Evolutionary conservation across 345 rosid genomes (phyloP).

Genomic region (Eucalyptus victrix): DNA sequence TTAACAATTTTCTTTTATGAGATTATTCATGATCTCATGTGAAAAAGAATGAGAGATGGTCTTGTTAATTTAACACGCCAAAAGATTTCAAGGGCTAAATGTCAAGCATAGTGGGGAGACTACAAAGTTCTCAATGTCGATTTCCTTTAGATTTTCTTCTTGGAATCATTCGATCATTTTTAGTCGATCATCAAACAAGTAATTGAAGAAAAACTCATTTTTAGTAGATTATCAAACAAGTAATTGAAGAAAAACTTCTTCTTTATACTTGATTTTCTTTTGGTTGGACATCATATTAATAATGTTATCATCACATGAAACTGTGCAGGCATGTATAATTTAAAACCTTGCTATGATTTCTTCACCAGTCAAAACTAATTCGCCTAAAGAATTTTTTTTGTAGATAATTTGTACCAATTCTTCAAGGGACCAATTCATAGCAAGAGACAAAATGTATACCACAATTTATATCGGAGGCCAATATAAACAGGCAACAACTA

Average conservation of each 20-base stretch:
- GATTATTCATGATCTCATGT: too few species aligned
- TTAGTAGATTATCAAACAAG: too few species aligned
- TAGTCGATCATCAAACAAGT: background rate
- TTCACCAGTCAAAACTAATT: rapidly evolving
- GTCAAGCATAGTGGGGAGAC: too few species aligned
- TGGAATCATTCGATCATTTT: background rate
- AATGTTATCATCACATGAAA: background rate
- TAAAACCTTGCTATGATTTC: background rate
- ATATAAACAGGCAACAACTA: background rate
- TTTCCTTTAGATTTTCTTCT: background rate
- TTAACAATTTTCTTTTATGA: too few species aligned
- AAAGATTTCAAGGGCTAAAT: too few species aligned
- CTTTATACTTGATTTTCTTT: background rate
- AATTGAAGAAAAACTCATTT: too few species aligned
- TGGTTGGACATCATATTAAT: too few species aligned
- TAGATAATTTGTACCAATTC: background rate
- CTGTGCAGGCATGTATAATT: rapidly evolving
- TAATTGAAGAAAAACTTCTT: too few species aligned
- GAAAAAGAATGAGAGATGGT: too few species aligned
- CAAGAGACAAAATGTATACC: background rate
- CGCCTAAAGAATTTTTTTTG: background rate
- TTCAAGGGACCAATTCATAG: background rate
- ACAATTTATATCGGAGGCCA: rapidly evolving
- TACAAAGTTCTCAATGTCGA: too few species aligned
- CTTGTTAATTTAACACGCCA: too few species aligned